phyloP scores from a whole-genome alignment of 768 basidiomycete genomes.

The Scleroderma citrinum region DNA sequence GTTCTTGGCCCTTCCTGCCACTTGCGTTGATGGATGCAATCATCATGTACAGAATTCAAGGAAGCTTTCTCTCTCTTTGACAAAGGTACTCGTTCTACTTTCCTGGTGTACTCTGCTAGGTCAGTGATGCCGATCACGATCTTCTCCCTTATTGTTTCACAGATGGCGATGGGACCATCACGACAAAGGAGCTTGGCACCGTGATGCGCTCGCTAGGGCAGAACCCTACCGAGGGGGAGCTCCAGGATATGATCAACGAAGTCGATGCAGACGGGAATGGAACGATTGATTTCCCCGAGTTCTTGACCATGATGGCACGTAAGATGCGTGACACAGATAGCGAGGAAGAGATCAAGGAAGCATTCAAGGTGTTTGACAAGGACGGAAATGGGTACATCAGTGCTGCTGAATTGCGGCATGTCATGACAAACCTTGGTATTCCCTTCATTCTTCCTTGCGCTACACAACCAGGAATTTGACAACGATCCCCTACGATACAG shows the following conservation, averaged over 20 bases:
- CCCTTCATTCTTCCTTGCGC: slow-evolving; percentile 3
- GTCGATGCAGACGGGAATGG: slow-evolving; percentile 87
- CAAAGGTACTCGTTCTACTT: slow-evolving; percentile 52
- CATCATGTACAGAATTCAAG: slow-evolving; percentile 72
- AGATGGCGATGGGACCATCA: slow-evolving; percentile 95
- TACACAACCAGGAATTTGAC: background rate
- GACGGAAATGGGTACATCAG: slow-evolving; percentile 90
- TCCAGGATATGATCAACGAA: slow-evolving; percentile 95
- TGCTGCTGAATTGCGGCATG: slow-evolving; percentile 78
- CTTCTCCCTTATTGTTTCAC: background rate
- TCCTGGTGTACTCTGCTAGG: background rate
- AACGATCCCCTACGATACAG: slow-evolving; percentile 28
- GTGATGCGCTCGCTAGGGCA: slow-evolving; percentile 92
- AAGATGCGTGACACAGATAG: slow-evolving; percentile 90
- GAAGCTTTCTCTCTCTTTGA: slow-evolving; percentile 98
- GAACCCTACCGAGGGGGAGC: slow-evolving; percentile 87
- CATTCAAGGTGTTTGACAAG: slow-evolving; percentile 97
- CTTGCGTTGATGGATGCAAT: slow-evolving; percentile 4
- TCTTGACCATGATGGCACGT: slow-evolving; percentile 78
- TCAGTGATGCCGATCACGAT: background rate
- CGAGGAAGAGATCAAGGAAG: slow-evolving; percentile 94
- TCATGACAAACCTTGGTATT: slow-evolving; percentile 87
- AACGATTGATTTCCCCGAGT: slow-evolving; percentile 82
- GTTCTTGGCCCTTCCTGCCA: background rate
- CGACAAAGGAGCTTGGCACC: slow-evolving; percentile 83